Conservation (phyloP, 176 grass and related monocot genomes). For the Bromus sterilis region DNA sequence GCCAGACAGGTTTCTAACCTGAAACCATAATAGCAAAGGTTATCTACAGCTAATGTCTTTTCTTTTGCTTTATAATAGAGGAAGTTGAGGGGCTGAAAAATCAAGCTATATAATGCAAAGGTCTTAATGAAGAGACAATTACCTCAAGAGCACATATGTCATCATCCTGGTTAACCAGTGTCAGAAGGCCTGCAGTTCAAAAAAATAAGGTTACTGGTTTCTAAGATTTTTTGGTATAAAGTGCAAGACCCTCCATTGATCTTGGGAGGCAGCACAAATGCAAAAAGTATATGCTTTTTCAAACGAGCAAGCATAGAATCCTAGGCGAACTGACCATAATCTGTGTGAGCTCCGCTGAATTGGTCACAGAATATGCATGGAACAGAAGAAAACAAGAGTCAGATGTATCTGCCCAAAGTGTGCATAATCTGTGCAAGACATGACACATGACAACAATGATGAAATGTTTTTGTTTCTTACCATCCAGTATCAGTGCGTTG, state of each 20-base stretch:
- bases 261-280: neutral
- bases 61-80: neutral
- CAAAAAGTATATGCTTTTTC: neutral
- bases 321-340: slow-evolving; percentile 57
- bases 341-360: slow-evolving; percentile 90
- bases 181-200: slow-evolving; percentile 57
- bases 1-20: slow-evolving; percentile 72
- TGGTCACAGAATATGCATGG: slow-evolving; percentile 3
- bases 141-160: slow-evolving; percentile 94
- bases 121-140: neutral
- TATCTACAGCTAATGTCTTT: neutral
- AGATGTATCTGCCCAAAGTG: neutral
- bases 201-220: neutral
- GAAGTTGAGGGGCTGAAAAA: neutral
- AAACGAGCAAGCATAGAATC: neutral
- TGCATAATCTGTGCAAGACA: neutral
- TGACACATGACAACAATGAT: neutral
- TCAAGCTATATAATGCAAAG: neutral
- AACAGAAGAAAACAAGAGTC: slow-evolving; percentile 20
- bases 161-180: slow-evolving; percentile 90
- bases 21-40: neutral
- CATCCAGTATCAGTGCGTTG: slow-evolving; percentile 73
- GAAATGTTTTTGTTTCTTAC: slow-evolving; percentile 19
- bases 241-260: neutral
- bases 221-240: neutral